Evolutionary conservation across 768 basidiomycete species (phyloP), one percentile per base, ranked within the genome.

Genomic region (Trametes sanguinea): DNA sequence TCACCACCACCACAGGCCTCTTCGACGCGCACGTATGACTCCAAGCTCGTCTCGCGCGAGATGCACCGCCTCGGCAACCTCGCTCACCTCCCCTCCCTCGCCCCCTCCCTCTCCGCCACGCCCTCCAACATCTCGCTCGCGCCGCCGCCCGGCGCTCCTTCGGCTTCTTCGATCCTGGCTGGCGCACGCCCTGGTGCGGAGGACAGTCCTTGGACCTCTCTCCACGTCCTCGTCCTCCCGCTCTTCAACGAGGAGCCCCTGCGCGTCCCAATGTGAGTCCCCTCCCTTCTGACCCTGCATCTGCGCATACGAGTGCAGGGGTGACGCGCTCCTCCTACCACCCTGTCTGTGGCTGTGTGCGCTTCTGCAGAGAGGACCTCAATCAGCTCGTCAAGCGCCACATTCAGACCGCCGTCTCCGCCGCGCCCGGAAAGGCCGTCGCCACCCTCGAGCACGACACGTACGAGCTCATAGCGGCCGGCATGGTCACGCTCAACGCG

Each of bases 401-500:
- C 68, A 90, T 95, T 62, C 82, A 85, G 58, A 77, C 84, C 7
- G 86, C 88, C 6, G 81, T 94, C 2, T 85, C 92, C 27, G 83
- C 86, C 5, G 82, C 86, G 1, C 92, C 92, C 0, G 83, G 89
- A 2, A 88, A 84, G 63, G 89, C 93, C 5, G 75, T 97, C 43
- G 76, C 83, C 0, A 84, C 85, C 7, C 82, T 98, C 10, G 90
- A 92, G 59, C 76, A 82, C 55, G 94, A 95, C 73, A 85, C 94
- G 0, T 80, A 85, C 17, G 94, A 95, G 63, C 81, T 98, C 50
- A 90, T 96, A 56, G 85, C 85, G 1, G 82, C 86, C 2, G 95
- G 95, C 10, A 98, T 96, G 93, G 84, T 94, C 54, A 98, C 94
- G 2, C 80, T 98, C 29, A 94, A 92, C 66, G 86, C 93, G 0